Conservation (phyloP, 2,329 filamentous ascomycete genomes). For the Phaeosphaeriaceae sp. region DNA sequence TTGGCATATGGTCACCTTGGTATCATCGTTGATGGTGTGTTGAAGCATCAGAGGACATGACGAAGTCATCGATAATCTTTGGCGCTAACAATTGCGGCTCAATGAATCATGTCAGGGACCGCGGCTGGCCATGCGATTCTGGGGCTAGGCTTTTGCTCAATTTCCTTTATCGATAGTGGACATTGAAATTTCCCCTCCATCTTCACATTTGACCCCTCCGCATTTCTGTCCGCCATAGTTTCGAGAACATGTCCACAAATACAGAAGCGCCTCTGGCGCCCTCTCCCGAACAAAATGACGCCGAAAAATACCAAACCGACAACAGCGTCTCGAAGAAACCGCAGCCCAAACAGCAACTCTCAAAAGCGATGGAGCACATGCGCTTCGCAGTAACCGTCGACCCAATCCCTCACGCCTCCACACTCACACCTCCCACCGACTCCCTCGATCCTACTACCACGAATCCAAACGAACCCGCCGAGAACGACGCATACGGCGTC, state of each 20-base stretch:
- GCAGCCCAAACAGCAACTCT: slow-evolving; percentile 54
- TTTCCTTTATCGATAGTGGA: slow-evolving; percentile 30
- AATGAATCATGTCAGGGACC: slow-evolving; percentile 29
- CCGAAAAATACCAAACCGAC: slow-evolving; percentile 40
- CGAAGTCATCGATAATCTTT: slow-evolving; percentile 14
- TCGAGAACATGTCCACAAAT: slow-evolving; percentile 24
- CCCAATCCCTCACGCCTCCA: slow-evolving; percentile 31
- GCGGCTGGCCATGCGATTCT: slow-evolving; percentile 13
- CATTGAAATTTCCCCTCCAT: slow-evolving; percentile 14
- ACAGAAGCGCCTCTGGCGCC: slow-evolving; percentile 12
- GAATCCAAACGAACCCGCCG: slow-evolving; percentile 11
- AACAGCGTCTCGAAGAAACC: slow-evolving; percentile 39
- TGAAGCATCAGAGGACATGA: slow-evolving; percentile 4
- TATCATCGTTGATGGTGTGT: slow-evolving; percentile 20
- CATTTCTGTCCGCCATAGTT: background rate
- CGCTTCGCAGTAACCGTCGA: slow-evolving; percentile 56
- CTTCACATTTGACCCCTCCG: background rate
- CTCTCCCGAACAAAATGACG: slow-evolving; percentile 8
- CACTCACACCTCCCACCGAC: slow-evolving; percentile 19
- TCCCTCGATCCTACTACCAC: background rate
- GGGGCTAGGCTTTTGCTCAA: slow-evolving; percentile 2
- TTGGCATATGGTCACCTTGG: slow-evolving; percentile 16
- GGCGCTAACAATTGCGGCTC: slow-evolving; percentile 33
- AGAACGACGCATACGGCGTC: slow-evolving; percentile 59
- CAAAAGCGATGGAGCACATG: slow-evolving; percentile 61